Conservation (phyloP, 2,329 filamentous ascomycete species). For the Onygena corvina region DNA sequence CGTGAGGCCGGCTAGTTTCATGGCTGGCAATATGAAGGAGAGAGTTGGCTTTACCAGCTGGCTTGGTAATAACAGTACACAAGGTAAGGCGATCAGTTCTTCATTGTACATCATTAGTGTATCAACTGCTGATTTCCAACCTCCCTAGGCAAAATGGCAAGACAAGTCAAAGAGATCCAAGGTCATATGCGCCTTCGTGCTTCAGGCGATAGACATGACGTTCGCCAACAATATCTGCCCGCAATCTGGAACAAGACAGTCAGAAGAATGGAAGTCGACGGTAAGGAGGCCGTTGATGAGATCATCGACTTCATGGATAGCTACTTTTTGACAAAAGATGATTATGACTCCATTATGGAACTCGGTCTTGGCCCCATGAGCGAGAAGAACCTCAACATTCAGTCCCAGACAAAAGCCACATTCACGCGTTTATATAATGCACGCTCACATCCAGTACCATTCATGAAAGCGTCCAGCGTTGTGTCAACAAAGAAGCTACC, state of each 20-base stretch:
- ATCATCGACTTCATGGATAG: constrained; percentile 95
- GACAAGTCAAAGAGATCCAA: constrained; percentile 85
- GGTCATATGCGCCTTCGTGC: constrained; percentile 89
- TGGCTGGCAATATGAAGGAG: constrained; percentile 63
- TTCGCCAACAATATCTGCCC: constrained; percentile 88
- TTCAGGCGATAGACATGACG: constrained; percentile 82
- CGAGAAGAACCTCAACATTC: constrained; percentile 62
- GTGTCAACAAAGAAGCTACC: constrained; percentile 57
- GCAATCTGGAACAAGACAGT: constrained; percentile 73
- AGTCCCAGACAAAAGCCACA: constrained; percentile 70
- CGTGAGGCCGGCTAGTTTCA: constrained; percentile 76
- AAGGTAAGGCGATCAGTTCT: constrained; percentile 42
- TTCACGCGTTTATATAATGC: constrained; percentile 89
- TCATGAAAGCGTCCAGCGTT: constrained; percentile 83
- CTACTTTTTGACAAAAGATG: constrained; percentile 88
- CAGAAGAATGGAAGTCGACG: constrained; percentile 60
- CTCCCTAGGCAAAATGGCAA: constrained; percentile 48
- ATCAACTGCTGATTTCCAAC: constrained; percentile 14
- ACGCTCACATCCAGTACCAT: constrained; percentile 77
- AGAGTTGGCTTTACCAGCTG: constrained; percentile 71
- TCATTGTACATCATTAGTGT: neutral
- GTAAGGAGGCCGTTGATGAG: constrained; percentile 66
- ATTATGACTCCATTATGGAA: constrained; percentile 87
- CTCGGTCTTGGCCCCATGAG: constrained; percentile 77
- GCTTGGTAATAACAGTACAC: constrained; percentile 91